Base-by-base conservation (phyloP, 2,329 filamentous ascomycete species). In the Alternaria viburni region DNA sequence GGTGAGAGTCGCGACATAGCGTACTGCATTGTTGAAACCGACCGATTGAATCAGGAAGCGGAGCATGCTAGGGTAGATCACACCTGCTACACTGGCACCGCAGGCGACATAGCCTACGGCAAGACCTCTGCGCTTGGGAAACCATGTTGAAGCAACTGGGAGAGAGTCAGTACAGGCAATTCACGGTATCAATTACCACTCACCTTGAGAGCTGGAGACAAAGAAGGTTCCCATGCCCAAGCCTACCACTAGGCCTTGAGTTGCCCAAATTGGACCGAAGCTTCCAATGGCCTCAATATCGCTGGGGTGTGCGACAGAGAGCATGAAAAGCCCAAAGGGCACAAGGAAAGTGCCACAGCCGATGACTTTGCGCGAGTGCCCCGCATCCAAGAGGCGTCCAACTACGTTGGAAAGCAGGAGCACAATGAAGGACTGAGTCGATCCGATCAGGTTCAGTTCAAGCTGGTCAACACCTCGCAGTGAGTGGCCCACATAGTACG, bases 141-240 rank as follows among this genome's bases (percentile, higher is more conserved):
- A 86, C 83, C 83, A 86, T 21, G 83, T 84, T 3, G 83, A 78
- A 44, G 82, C 83, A 55, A 85, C 83, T 85, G 61, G 59, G 70
- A 63, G 30, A 19, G 36, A 6, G 58, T 65, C 25, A 56, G 49
- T 36, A 6, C 32, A 52, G 26, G 2, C 6, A 19, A 2, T 21
- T 26, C n/a, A 26, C 19, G 23, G 19, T 4, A 6, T 12, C 13
- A 26, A 13, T 30, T 6, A 6, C 13, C 10, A 72, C 80, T 61
- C 79, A 84, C 83, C 78, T 75, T 85, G 83, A 23, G 83, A 85
- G 64, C 83, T 84, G 23, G 81, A 81, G 5, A 85, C 84, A 66
- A 86, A 86, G 72, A 84, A 85, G 66, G 83, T 85, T n/a, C 82
- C 79, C 83, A 85, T 85, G 10, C 84, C 84, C 10, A 85, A 61